A percentile compares a stretch with the other conserved stretches of the same genome.
Conservation (phyloP, 2,329 filamentous ascomycete genomes). For the Lecanosticta acicola region DNA sequence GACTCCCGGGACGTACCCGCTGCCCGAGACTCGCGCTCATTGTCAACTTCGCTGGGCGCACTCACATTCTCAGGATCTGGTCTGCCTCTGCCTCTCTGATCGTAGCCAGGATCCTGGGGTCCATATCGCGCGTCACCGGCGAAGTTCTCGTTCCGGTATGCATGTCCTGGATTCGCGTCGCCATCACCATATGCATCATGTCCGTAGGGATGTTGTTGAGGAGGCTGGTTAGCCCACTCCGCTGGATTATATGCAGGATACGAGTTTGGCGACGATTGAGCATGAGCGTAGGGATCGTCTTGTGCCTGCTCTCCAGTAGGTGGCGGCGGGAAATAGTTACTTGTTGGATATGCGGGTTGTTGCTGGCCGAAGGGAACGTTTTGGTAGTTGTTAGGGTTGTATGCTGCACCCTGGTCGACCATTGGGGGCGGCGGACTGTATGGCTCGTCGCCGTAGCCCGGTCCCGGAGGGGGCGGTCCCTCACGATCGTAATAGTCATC, state of each 20-base stretch:
- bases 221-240: conserved; percentile 36
- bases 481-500: conserved; percentile 20
- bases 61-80: conserved; percentile 44
- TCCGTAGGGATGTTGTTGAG: conserved; percentile 26
- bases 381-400: conserved; percentile 15
- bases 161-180: conserved; percentile 25
- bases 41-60: conserved; percentile 27
- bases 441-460: conserved; percentile 19
- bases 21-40: conserved; percentile 27
- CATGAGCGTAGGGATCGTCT: conserved; percentile 22
- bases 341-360: conserved; percentile 37
- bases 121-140: conserved; percentile 29
- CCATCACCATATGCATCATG: conserved; percentile 28
- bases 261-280: conserved; percentile 29
- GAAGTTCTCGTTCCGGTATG: conserved; percentile 29
- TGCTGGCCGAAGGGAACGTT: conserved; percentile 26
- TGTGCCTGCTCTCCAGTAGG: conserved; percentile 28
- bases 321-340: conserved; percentile 48
- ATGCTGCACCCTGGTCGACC: conserved; percentile 26
- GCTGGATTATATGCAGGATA: conserved; percentile 41
- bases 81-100: conserved; percentile 21
- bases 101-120: conserved; percentile 15
- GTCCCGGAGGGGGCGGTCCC: not conserved
- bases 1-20: conserved; percentile 20
- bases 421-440: conserved; percentile 35